These are phyloP conservation scores for Dendrobium officinale DNA, from an alignment of 106 monocot species.

Conservation along the genomic window DNA sequence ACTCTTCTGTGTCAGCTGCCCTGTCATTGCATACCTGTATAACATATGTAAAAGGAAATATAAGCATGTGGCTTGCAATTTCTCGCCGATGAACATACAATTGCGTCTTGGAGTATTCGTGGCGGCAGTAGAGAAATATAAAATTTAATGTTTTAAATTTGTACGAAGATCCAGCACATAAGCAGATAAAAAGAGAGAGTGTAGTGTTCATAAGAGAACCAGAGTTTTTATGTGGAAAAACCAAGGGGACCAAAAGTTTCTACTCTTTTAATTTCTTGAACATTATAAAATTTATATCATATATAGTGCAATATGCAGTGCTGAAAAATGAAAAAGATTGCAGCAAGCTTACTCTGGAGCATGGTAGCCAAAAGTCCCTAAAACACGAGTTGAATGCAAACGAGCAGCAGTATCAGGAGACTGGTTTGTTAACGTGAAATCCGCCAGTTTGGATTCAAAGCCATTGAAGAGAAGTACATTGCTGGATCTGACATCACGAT, in stretches of 20 bases:
- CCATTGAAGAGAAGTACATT: conserved; percentile 56
- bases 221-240: too few relatives aligned
- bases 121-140: too few relatives aligned
- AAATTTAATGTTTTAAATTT: too few relatives aligned
- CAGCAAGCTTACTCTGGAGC: conserved; percentile 46
- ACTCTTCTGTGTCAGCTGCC: conserved; percentile 49
- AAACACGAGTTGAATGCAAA: conserved; percentile 41
- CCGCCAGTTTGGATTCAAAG: conserved; percentile 35
- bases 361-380: conserved; percentile 51
- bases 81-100: neutral
- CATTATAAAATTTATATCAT: too few relatives aligned
- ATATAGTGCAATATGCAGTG: neutral
- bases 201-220: too few relatives aligned
- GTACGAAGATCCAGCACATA: too few relatives aligned
- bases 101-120: too few relatives aligned
- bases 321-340: neutral
- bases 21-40: conserved; percentile 62
- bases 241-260: neutral
- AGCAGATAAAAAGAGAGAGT: too few relatives aligned
- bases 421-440: conserved; percentile 38
- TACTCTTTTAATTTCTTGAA: too few relatives aligned
- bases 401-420: conserved; percentile 42
- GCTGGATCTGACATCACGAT: conserved; percentile 56
- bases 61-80: neutral
- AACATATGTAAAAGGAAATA: neutral